Conservation (phyloP, 371 early-diverging fungal species). For the Entomophthora muscae region DNA sequence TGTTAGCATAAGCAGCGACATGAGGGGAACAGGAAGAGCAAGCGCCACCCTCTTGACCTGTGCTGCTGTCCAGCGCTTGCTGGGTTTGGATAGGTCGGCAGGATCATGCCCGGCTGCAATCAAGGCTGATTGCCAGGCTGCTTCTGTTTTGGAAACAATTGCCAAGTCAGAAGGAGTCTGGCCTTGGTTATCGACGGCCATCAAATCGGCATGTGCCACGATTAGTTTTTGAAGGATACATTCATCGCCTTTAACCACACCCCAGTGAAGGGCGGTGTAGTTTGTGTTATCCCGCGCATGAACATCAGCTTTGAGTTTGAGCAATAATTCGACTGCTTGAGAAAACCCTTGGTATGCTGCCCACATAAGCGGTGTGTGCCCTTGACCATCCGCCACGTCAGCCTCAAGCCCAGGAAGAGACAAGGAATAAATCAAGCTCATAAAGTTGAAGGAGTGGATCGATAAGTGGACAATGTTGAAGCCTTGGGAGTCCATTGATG, state of each 20-base stretch:
- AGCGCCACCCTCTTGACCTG: constrained; percentile 12
- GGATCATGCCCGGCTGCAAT: constrained; percentile 33
- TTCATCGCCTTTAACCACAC: constrained; percentile 40
- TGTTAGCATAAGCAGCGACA: not conserved
- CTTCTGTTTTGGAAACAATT: constrained; percentile 15
- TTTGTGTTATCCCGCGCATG: constrained; percentile 46
- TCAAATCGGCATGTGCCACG: constrained; percentile 41
- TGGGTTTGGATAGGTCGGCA: constrained; percentile 31
- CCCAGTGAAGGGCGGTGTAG: constrained; percentile 48
- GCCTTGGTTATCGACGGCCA: constrained; percentile 44
- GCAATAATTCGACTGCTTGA: constrained; percentile 39
- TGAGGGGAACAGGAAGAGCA: constrained; percentile 19
- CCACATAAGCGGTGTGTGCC: constrained; percentile 89
- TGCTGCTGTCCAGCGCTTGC: not conserved
- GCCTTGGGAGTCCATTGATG: constrained; percentile 61
- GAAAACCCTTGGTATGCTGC: constrained; percentile 73
- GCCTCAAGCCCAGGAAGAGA: constrained; percentile 46
- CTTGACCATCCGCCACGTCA: constrained; percentile 50
- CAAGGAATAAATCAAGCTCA: constrained; percentile 53
- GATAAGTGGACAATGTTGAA: constrained; percentile 81
- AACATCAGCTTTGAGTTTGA: constrained; percentile 47
- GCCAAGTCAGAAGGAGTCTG: constrained; percentile 49
- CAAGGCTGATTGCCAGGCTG: constrained; percentile 34
- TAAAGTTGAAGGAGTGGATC: constrained; percentile 65
- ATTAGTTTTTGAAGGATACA: constrained; percentile 34